phyloP scores from a whole-genome alignment of 371 early-diverging fungal genomes.

The Circinella umbellata region DNA sequence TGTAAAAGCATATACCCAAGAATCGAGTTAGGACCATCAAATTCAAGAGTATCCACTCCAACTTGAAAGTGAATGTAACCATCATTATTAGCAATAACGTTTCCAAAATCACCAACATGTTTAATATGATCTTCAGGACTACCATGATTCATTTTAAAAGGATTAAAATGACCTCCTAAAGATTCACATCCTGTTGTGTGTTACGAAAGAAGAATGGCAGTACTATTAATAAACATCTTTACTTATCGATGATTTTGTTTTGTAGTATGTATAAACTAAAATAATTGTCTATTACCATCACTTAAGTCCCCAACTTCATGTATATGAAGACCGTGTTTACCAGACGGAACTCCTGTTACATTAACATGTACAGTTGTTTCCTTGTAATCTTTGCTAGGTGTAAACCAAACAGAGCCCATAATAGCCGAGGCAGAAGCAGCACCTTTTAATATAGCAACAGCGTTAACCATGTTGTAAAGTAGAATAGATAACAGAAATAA shows the following conservation, averaged over 20 bases:
- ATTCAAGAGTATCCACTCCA: constrained; percentile 62
- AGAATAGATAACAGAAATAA: neutral
- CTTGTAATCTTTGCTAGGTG: neutral
- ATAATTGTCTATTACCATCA: constrained; percentile 45
- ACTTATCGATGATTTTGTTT: neutral
- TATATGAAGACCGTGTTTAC: constrained; percentile 86
- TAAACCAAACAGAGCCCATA: neutral
- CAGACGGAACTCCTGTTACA: neutral
- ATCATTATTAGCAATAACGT: constrained; percentile 61
- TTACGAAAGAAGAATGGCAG: neutral
- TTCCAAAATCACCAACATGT: constrained; percentile 92
- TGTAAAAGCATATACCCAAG: constrained; percentile 56
- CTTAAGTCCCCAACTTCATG: constrained; percentile 82
- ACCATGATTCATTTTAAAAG: constrained; percentile 77
- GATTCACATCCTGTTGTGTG: constrained; percentile 63
- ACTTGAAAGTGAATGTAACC: constrained; percentile 59
- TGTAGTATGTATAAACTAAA: constrained; percentile 1
- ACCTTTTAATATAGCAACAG: constrained; percentile 4
- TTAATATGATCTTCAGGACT: constrained; percentile 67
- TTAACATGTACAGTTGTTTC: neutral
- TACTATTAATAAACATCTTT: neutral
- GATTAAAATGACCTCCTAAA: constrained; percentile 85
- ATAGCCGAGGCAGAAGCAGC: constrained; percentile 3
- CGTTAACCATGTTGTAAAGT: neutral
- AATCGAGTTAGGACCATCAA: constrained; percentile 74